Conservation (phyloP, 1,284 basidiomycete genomes). For the Pseudozyma flocculosa region DNA sequence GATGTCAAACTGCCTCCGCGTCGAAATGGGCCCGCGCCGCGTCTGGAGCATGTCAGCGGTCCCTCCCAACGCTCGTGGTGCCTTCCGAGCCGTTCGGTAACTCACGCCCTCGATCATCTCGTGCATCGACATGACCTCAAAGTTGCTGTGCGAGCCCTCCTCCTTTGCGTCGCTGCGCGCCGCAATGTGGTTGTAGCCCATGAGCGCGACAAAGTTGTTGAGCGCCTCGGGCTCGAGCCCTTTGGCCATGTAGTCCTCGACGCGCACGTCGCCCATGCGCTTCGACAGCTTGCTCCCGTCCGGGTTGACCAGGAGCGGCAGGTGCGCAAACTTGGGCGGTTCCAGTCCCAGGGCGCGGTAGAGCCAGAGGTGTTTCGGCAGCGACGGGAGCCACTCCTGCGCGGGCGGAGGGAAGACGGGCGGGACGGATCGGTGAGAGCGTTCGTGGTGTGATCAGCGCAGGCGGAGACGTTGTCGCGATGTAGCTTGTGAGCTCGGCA, state of each 20-base stretch:
- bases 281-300: constrained; percentile 96
- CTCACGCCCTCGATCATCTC: constrained; percentile 26
- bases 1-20: constrained; percentile 30
- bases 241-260: constrained; percentile 76
- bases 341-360: constrained; percentile 75
- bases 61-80: no score
- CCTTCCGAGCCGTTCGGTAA: no score
- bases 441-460: no score
- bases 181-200: constrained; percentile 72
- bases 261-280: constrained; percentile 82
- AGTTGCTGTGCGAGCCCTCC: constrained; percentile 7
- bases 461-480: no score
- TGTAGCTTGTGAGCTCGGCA: neutral
- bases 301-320: constrained; percentile 84
- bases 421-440: no score
- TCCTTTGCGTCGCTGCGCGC: constrained; percentile 1
- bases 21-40: no score
- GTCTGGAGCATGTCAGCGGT: no score
- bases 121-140: constrained; percentile 44
- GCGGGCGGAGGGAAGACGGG: neutral
- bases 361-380: constrained; percentile 87
- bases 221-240: constrained; percentile 90
- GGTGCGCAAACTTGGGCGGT: constrained; percentile 82
- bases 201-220: constrained; percentile 87
- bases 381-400: constrained; percentile 88